Evolutionary conservation across 768 basidiomycete species (phyloP), one percentile per base, ranked within the genome.

Genomic region (Jaapia argillacea): DNA sequence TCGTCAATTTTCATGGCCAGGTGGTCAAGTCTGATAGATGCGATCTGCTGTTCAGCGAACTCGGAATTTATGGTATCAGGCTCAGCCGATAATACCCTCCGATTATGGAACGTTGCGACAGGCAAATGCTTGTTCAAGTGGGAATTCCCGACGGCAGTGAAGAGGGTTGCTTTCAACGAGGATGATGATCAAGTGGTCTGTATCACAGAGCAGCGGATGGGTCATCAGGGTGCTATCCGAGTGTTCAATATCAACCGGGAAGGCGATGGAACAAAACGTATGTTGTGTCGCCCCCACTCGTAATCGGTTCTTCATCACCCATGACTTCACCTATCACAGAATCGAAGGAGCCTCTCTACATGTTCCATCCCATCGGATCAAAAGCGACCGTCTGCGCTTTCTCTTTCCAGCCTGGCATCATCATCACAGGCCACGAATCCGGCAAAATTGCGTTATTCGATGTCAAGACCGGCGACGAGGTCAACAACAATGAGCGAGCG

Each of bases 121-220:
- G 96, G 94, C 46, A 90, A 96, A 65, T 92, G 89, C 57, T 70
- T 99, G 23, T 88, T 81, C 60, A 83, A 77, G 3, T 99, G 96
- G 96, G 94, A 98, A 62, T 97, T 96, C 72, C 87, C 88, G 26
- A 98, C 94, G 0, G 96, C 96, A 4, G 88, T 99, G 53, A 98
- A 97, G 72, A 74, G 94, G 36, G 94, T 98, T 20, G 77, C 81
- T 5, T 97, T 94, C 71, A 90, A 77, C 62, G 85, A 86, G 45
- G 81, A 87, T 53, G 88, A 85, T 57, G 72, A 77, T 20, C 75
- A 79, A 54, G 70, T 98, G 25, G 82, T 97, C 21, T 91, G 88
- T 57, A 88, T 97, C 54, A 98, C 96, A 2, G 96, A 98, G 64
- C 92, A 96, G 65, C 84, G 96, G 44, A 92, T 92, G 86, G 96